Percentiles rank a stretch among this genome's conserved stretches.
Conservation (phyloP, 257 asterid genomes). For the Leonotis leonurus region DNA sequence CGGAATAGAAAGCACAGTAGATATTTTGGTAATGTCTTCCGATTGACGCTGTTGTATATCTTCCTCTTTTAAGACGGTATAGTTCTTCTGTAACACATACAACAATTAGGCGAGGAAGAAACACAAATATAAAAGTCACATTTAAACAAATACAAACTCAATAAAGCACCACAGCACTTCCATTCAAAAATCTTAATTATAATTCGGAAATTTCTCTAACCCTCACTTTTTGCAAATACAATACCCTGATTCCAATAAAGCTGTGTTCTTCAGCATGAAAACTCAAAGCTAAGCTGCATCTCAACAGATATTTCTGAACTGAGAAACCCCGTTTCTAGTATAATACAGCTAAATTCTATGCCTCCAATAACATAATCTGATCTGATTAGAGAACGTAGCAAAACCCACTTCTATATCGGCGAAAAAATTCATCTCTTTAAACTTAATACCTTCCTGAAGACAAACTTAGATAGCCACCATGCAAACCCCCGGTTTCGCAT, state of each 20-base stretch:
- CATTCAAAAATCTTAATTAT: not conserved
- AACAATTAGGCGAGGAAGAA: not conserved
- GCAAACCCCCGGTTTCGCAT: too few species aligned
- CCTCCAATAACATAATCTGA: not conserved
- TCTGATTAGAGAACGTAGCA: slow-evolving; percentile 1
- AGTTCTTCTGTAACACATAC: slow-evolving; percentile 53
- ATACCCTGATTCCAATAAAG: not conserved
- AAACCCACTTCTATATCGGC: not conserved
- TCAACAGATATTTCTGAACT: not conserved
- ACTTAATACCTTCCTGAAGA: slow-evolving; percentile 4
- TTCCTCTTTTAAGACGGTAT: slow-evolving; percentile 68
- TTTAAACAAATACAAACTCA: slow-evolving; percentile 6
- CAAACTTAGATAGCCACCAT: not conserved
- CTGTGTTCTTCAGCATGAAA: slow-evolving; percentile 8
- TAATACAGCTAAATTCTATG: not conserved
- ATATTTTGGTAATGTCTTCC: slow-evolving; percentile 64
- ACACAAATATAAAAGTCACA: not conserved
- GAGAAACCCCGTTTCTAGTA: not conserved
- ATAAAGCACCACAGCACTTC: not conserved
- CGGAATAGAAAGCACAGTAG: slow-evolving; percentile 73
- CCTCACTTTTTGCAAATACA: not conserved
- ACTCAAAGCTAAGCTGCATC: not conserved
- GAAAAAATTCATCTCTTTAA: not conserved
- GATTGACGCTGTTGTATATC: slow-evolving; percentile 64
- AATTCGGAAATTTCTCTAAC: not conserved